A percentile compares a stretch with the other conserved stretches of the same genome.
Conservation (phyloP, 2,329 filamentous ascomycete genomes). For the Aureobasidium pullulans region DNA sequence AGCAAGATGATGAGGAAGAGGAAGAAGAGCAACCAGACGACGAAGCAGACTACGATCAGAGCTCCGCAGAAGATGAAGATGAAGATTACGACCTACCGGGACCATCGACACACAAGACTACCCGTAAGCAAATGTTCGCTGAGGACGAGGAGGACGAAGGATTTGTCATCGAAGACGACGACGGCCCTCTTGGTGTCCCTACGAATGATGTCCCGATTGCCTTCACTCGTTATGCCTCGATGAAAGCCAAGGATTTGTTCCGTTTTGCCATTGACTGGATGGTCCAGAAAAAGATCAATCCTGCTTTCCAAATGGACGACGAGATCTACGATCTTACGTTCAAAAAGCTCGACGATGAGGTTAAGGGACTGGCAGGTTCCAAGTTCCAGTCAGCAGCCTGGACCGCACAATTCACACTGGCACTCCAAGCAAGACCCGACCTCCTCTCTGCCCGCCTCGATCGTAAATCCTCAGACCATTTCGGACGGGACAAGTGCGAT, state of each 20-base stretch:
- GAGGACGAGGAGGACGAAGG: slow-evolving; percentile 51
- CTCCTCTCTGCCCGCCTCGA: slow-evolving; percentile 46
- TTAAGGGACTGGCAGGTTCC: slow-evolving; percentile 58
- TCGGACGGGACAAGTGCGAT: slow-evolving; percentile 49
- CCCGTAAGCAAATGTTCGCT: slow-evolving; percentile 37
- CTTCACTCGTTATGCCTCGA: slow-evolving; percentile 59
- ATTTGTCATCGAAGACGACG: slow-evolving; percentile 59
- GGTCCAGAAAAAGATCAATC: slow-evolving; percentile 70
- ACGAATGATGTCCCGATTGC: slow-evolving; percentile 53
- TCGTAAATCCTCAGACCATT: slow-evolving; percentile 27
- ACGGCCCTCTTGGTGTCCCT: slow-evolving; percentile 38
- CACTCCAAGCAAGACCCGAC: slow-evolving; percentile 58
- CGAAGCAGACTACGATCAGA: slow-evolving; percentile 23
- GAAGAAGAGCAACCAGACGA: slow-evolving; percentile 24
- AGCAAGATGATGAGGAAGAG: slow-evolving; percentile 18
- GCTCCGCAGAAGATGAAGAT: slow-evolving; percentile 27
- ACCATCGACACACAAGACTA: slow-evolving; percentile 10
- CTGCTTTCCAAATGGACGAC: slow-evolving; percentile 56
- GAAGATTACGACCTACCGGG: slow-evolving; percentile 16
- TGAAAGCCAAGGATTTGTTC: slow-evolving; percentile 65
- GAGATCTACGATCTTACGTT: slow-evolving; percentile 62
- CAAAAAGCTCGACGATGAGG: slow-evolving; percentile 63
- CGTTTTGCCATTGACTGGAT: slow-evolving; percentile 71
- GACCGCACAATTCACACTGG: slow-evolving; percentile 58
- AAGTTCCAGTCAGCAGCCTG: slow-evolving; percentile 67